Evolutionary conservation across 192 early-diverging fungal genomes (phyloP), one percentile per base, ranked within the genome.

Genomic region (Coemansia sp.): DNA sequence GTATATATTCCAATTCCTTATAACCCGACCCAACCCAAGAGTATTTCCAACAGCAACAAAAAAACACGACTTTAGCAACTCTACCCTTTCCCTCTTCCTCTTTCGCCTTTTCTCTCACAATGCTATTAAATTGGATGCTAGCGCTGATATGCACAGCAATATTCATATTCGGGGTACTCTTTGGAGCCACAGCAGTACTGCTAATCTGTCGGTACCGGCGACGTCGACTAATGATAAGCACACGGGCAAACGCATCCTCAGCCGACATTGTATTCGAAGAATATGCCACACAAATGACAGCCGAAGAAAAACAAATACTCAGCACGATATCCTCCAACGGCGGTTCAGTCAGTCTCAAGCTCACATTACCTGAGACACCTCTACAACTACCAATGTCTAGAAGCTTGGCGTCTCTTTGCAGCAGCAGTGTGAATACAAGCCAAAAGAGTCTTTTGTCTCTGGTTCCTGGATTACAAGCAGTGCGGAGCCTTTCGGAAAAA

Each of bases 361-460:
- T 60, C 9, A 57, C 32, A 32, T 46, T 72, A 0, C 68, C 68
- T 5, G 68, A 72, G 18, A 46, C 61, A n/a, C 37, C 53, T 10
- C 45, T 72, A 27, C 36, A 49, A 37, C 38, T 64, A 29, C 45
- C 68, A 25, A 43, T 64, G 24, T 14, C 56, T 5, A 34, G 33
- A 25, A 28, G 22, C 20, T 39, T 45, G 6, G 46, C 35, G 18
- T 29, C 35, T 28, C 28, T 57, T 18, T 38, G 37, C 27, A 34
- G 55, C 27, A 47, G 45, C n/a, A n/a, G n/a, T n/a, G n/a, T n/a
- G n/a, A n/a, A n/a, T n/a, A n/a, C n/a, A n/a, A n/a, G n/a, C 45
- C n/a, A 32, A 29, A 47, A 20, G 8, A 47, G 45, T 9, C 22
- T 44, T 14, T 26, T 17, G 13, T 40, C 18, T n/a, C n/a, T n/a